phyloP scores from a whole-genome alignment of 2,329 filamentous ascomycete species.

The Ascochyta lentis region DNA sequence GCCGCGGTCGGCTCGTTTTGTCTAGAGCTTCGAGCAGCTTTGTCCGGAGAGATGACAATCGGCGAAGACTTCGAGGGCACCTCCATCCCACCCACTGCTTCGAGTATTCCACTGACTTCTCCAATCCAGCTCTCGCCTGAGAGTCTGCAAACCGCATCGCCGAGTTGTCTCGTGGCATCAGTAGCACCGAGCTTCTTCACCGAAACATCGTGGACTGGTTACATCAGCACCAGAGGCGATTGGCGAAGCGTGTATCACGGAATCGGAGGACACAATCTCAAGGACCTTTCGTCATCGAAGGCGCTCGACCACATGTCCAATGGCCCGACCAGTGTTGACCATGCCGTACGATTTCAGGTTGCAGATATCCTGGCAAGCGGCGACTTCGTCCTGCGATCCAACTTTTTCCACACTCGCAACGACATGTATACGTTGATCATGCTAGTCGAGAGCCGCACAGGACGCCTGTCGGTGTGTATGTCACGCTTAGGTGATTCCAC shows the following conservation, averaged over 20 bases:
- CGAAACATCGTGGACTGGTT: conserved; percentile 15
- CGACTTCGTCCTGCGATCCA: conserved; percentile 18
- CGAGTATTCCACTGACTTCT: conserved; percentile 8
- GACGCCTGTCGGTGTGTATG: conserved; percentile 10
- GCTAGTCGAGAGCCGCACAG: conserved; percentile 12
- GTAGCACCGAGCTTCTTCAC: conserved; percentile 9
- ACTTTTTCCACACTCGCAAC: conserved; percentile 15
- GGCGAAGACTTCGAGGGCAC: conserved; percentile 18
- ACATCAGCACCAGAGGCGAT: conserved; percentile 14
- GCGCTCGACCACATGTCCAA: background rate
- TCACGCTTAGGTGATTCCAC: conserved; percentile 1
- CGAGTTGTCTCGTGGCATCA: conserved; percentile 3
- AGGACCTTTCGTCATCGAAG: background rate
- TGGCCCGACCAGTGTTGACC: background rate
- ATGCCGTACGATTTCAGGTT: conserved; percentile 7
- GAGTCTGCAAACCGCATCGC: background rate
- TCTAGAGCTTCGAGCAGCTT: conserved; percentile 10
- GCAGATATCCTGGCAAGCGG: conserved; percentile 1
- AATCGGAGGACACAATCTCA: conserved; percentile 13
- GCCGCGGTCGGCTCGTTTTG: conserved; percentile 16
- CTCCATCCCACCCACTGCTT: conserved; percentile 7
- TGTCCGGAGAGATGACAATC: conserved; percentile 14
- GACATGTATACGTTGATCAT: conserved; percentile 10
- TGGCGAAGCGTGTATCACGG: conserved; percentile 21
- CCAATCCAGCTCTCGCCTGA: background rate